phyloP scores from a whole-genome alignment of 805 yeast species.

The Wickerhamomyces silvicola region DNA sequence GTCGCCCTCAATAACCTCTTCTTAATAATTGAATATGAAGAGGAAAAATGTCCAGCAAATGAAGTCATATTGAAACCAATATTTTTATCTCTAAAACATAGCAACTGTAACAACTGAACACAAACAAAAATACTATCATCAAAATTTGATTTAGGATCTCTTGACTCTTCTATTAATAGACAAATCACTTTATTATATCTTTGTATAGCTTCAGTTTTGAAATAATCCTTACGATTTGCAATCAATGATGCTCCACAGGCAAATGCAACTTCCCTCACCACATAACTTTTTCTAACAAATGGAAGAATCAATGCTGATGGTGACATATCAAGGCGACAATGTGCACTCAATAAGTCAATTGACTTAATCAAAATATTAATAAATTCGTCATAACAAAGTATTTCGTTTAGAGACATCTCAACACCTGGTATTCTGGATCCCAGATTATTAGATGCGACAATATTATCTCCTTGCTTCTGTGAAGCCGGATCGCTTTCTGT shows the following conservation, averaged over 20 bases:
- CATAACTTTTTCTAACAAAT: conserved; percentile 10
- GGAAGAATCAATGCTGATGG: conserved; percentile 16
- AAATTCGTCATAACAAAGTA: conserved; percentile 16
- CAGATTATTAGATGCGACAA: not conserved
- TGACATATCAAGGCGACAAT: conserved; percentile 15
- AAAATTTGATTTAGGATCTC: conserved; percentile 15
- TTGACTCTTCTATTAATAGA: conserved; percentile 14
- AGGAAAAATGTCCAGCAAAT: conserved; percentile 20
- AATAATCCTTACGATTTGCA: conserved; percentile 16
- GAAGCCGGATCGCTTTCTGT: not conserved
- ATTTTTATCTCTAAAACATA: conserved; percentile 21
- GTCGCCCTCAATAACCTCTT: conserved; percentile 13
- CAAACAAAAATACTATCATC: conserved; percentile 21
- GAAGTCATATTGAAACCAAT: conserved; percentile 21
- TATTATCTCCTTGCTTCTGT: not conserved
- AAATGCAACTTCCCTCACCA: conserved; percentile 17
- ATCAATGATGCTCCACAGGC: conserved; percentile 22
- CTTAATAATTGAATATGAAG: conserved; percentile 21
- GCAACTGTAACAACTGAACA: conserved; percentile 20
- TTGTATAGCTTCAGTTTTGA: conserved; percentile 9
- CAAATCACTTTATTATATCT: conserved; percentile 17
- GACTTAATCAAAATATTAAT: conserved; percentile 17
- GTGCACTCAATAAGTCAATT: conserved; percentile 18
- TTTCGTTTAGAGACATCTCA: conserved; percentile 10
- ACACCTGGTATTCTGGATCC: conserved; percentile 13